phyloP scores from a whole-genome alignment of 78 protist genomes.

The Dictyostelium citrinum region DNA sequence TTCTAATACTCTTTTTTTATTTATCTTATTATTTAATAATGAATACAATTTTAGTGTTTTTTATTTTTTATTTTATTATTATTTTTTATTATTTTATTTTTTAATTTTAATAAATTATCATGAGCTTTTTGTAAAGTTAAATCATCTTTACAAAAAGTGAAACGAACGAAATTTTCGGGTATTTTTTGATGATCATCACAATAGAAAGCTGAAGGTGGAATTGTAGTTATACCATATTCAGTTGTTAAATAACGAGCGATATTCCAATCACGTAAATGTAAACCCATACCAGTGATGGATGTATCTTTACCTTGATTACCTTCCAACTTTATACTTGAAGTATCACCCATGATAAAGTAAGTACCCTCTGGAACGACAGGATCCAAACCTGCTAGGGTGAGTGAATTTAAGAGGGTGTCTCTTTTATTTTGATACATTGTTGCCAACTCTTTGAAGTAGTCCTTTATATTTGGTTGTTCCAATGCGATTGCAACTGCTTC shows the following conservation, averaged over 20 bases:
- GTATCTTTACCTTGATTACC: conserved; percentile 61
- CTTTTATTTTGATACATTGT: conserved; percentile 16
- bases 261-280: conserved; percentile 66
- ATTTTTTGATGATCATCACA: conserved; percentile 33
- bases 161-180: conserved; percentile 50
- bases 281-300: conserved; percentile 47
- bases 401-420: conserved; percentile 12
- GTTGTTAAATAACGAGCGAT: conserved; percentile 87
- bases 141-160: conserved; percentile 80
- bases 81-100: not conserved
- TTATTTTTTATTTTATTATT: no score
- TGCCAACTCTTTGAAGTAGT: conserved; percentile 22
- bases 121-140: conserved; percentile 23
- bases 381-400: conserved; percentile 46
- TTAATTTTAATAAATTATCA: not conserved
- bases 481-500: conserved; percentile 79
- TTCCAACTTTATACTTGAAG: not conserved
- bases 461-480: conserved; percentile 14
- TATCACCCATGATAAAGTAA: conserved; percentile 65
- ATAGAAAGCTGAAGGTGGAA: conserved; percentile 90
- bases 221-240: conserved; percentile 85
- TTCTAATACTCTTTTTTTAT: no score
- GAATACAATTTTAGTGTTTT: no score
- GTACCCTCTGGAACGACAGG: conserved; percentile 83
- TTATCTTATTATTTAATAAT: no score